phyloP scores from a whole-genome alignment of 306 rosid species.

The Medicago ruthenica region DNA sequence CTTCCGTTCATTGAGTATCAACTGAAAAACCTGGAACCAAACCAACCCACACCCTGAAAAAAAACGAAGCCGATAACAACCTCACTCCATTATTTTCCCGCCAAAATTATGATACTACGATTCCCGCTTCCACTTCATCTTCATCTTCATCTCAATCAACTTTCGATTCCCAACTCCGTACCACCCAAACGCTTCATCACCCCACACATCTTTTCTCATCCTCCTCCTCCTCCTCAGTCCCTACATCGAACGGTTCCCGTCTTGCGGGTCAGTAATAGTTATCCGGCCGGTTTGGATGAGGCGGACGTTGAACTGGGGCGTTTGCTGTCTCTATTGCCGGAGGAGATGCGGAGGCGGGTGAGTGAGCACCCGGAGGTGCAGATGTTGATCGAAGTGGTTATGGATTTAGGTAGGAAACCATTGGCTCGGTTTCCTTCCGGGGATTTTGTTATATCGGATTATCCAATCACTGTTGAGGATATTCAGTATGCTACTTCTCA shows the following conservation, averaged over 20 bases:
- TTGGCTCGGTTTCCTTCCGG: conserved; percentile 91
- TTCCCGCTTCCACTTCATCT: conserved; percentile 46
- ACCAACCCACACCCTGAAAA: too few relatives aligned
- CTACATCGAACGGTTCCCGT: conserved; percentile 47
- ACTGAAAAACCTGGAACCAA: too few relatives aligned
- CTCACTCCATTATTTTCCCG: conserved; percentile 49
- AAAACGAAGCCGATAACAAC: too few relatives aligned
- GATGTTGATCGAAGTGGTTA: conserved; percentile 81
- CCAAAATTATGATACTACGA: conserved; percentile 69
- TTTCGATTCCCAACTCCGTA: conserved; percentile 41
- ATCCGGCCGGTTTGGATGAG: conserved; percentile 54
- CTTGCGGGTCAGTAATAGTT: conserved; percentile 32
- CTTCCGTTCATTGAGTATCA: too few relatives aligned
- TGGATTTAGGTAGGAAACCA: conserved; percentile 97
- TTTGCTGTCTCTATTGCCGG: conserved; percentile 74
- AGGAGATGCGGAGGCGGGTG: conserved; percentile 76
- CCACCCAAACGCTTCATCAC: conserved; percentile 40
- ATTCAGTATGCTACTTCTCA: conserved; percentile 83
- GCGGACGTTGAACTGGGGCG: conserved; percentile 73
- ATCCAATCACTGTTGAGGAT: conserved; percentile 70
- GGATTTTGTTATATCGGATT: conserved; percentile 74
- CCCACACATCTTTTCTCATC: conserved; percentile 17
- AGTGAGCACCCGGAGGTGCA: conserved; percentile 73
- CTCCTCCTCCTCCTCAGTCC: conserved; percentile 36
- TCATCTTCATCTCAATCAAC: conserved; percentile 39